Base-by-base conservation (phyloP, 352 stramenopile species). In the Pythium rhizo-oryzae region DNA sequence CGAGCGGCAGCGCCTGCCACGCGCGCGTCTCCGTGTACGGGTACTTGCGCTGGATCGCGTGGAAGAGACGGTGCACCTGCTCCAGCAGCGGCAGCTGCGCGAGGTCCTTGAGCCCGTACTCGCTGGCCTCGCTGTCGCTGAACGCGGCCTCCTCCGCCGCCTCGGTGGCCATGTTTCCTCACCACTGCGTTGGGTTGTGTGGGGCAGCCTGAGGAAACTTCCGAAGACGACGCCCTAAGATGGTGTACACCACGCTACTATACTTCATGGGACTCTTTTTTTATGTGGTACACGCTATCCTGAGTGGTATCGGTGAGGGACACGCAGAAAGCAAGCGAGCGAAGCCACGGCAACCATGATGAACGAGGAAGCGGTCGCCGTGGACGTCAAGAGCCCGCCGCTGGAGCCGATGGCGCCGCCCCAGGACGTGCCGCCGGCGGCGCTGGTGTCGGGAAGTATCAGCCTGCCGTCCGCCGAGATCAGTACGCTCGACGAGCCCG, bases 401-500 rank as follows among this genome's bases (percentile, higher is more conserved):
- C 61, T 70, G 16, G 28, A 66, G 55, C 37, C 67, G 6, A 35
- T 49, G 43, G 13, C 53, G 47, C 24, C 59, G 23, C 16, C 59
- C 15, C 50, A 49, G 46, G 49, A 46, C 25, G 65, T 53, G 39
- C 53, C 72, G 2, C 70, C 70, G 44, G 70, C 79, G 25, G 66
- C 79, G 59, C 75, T 91, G 46, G 81, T 95, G 47, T 85, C 84
- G 0, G 87, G 87, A 35, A 95, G 84, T 67, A 95, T 95, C 77
- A 92, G 86, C 59, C 72, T 92, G 60, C 85, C 85, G 51, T 89
- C 80, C 15, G 75, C 72, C 8, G 81, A 89, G 23, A 76, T 91
- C 65, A 94, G 90, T 62, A 97, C 90, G 44, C 77, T 97, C 56
- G 88, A 97, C 58, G 90, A 97, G 65, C 90, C 90, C 0, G 89